Evolutionary conservation across 2,329 filamentous ascomycete genomes (phyloP).

Genomic region (Nemania bipapillata): DNA sequence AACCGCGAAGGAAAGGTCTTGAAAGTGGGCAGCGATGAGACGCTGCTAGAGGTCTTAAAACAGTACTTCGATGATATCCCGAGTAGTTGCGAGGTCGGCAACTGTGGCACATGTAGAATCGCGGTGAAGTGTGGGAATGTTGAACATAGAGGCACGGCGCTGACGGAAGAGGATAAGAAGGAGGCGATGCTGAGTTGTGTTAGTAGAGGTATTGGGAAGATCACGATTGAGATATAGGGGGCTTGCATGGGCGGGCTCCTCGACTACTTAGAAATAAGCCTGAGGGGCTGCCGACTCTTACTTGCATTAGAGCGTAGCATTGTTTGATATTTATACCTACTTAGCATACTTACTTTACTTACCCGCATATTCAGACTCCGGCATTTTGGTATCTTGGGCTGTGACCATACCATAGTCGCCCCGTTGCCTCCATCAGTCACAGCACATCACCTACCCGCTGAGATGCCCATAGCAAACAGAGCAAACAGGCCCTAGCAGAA

Average conservation of each 20-base stretch:
- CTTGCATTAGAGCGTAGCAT: neutral
- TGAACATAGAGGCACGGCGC: slow-evolving; percentile 62
- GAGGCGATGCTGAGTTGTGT: slow-evolving; percentile 63
- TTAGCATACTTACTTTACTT: neutral
- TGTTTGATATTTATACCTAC: neutral
- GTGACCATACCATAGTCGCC: neutral
- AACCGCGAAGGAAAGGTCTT: slow-evolving; percentile 56
- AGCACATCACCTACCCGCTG: too few relatives aligned
- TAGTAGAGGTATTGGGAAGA: slow-evolving; percentile 62
- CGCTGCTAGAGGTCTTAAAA: slow-evolving; percentile 61
- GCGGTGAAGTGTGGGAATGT: slow-evolving; percentile 57
- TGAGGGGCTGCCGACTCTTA: neutral
- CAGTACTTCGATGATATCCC: slow-evolving; percentile 56
- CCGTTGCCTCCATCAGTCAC: neutral
- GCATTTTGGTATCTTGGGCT: neutral
- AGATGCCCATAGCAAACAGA: too few relatives aligned
- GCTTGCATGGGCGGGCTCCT: neutral
- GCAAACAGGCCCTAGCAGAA: too few relatives aligned
- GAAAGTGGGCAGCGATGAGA: slow-evolving; percentile 61
- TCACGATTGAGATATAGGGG: slow-evolving; percentile 61
- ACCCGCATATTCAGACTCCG: neutral
- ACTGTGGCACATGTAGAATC: slow-evolving; percentile 65
- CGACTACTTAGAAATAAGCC: neutral
- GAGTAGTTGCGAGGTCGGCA: slow-evolving; percentile 65
- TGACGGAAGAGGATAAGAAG: slow-evolving; percentile 59